Evolutionary conservation across 306 rosid species (phyloP).

Genomic region (Pterocarpus santalinus): DNA sequence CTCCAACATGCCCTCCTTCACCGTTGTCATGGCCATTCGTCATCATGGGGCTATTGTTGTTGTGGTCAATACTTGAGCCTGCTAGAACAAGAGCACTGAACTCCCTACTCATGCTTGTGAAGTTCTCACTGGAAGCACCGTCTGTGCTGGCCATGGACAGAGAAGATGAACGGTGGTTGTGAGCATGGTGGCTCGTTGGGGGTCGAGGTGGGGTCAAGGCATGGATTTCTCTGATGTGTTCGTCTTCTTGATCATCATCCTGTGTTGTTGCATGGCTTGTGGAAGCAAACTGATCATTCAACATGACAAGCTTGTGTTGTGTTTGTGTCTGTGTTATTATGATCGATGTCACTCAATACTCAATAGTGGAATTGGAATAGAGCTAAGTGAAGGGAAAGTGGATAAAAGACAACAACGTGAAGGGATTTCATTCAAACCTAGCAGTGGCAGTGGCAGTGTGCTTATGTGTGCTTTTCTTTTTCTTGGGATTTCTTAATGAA

Average conservation of each 20-base stretch:
- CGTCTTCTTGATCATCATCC: slow-evolving; percentile 52
- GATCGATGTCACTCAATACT: not conserved
- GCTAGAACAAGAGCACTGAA: slow-evolving; percentile 94
- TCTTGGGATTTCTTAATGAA: slow-evolving; percentile 30
- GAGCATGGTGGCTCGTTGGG: slow-evolving; percentile 39
- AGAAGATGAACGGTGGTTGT: slow-evolving; percentile 67
- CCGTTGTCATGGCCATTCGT: slow-evolving; percentile 5
- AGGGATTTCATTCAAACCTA: slow-evolving; percentile 34
- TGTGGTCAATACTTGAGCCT: slow-evolving; percentile 64
- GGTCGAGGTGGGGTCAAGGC: slow-evolving; percentile 76
- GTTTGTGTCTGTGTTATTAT: not conserved
- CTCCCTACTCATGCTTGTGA: slow-evolving; percentile 88
- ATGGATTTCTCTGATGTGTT: slow-evolving; percentile 82
- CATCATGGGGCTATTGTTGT: slow-evolving; percentile 4
- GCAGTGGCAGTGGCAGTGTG: not conserved
- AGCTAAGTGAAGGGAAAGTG: slow-evolving; percentile 34
- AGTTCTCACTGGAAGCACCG: slow-evolving; percentile 66
- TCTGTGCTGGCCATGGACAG: slow-evolving; percentile 68
- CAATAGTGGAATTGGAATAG: slow-evolving; percentile 1
- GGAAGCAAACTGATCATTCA: slow-evolving; percentile 52
- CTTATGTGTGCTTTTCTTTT: not conserved
- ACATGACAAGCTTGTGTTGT: slow-evolving; percentile 50
- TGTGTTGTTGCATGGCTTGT: slow-evolving; percentile 40
- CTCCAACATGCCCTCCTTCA: not conserved
- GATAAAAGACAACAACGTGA: slow-evolving; percentile 23